Base-by-base conservation (phyloP, 2,329 filamentous ascomycete species). In the Lachnum nothofagi region DNA sequence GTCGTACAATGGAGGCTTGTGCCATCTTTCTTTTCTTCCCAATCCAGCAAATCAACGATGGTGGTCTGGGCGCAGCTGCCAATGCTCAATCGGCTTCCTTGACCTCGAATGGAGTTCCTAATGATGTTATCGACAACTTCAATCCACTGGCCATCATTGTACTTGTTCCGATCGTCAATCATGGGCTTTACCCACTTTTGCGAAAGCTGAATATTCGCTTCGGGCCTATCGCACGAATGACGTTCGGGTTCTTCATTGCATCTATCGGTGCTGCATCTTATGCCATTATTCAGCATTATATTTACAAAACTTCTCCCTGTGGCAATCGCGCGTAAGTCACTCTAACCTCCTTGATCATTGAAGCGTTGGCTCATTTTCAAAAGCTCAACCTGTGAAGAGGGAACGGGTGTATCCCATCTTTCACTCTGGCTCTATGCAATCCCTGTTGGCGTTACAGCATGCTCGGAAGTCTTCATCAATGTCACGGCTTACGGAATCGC, bases 11-110 rank as follows among this genome's bases (percentile, higher is more conserved):
- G 50, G 73, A 77, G 60, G 83, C 83, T 48, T 85, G 82, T 71
- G 74, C 78, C 56, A 83, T 88, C 35, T 90, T 86, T 65, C 54
- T 71, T 17, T 75, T 72, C 65, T 71, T 69, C 48, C 72, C 72
- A 10, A 64, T 75, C 17, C 74, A 72, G 25, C 42, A 57, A 12
- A 46, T 51, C 37, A 55, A 57, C 22, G 52, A 57, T 43, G 44
- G 42, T 25, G 76, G 0, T 88, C 83, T 84, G 87, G 90, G 82
- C 83, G 81, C 0, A 88, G 88, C 59, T 85, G 91, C 54, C 85
- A 91, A 59, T 79, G 79, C 48, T 89, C 85, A 85, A 85, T 90
- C 27, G 83, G 88, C 63, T 82, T 88, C 62, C 79, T 78, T 86
- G 83, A 60, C 75, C 45, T 76, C 82, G 3, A 73, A 84, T 61